These are phyloP conservation scores for Cryoendolithus antarcticus DNA, from an alignment of 2,329 filamentous ascomycete species.

Conservation along the genomic window DNA sequence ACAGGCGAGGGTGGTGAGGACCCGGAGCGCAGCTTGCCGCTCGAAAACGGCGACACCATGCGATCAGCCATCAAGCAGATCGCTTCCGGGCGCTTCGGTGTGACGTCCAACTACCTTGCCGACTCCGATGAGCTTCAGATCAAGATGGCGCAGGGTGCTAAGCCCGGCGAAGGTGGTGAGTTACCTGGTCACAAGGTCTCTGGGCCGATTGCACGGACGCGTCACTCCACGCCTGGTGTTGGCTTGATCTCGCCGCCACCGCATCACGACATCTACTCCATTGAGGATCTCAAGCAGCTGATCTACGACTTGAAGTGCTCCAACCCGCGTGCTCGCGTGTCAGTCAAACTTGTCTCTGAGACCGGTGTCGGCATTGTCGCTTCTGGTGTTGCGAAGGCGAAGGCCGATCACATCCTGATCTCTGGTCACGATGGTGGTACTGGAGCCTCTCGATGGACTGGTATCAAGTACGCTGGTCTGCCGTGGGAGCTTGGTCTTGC, in stretches of 20 bases:
- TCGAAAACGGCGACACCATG: slow-evolving; percentile 93
- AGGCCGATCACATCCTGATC: slow-evolving; percentile 92
- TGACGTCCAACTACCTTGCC: slow-evolving; percentile 86
- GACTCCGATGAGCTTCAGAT: slow-evolving; percentile 96
- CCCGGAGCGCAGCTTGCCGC: slow-evolving; percentile 70
- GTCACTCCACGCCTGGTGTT: slow-evolving; percentile 91
- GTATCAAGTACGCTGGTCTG: slow-evolving; percentile 95
- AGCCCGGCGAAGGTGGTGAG: slow-evolving; percentile 95
- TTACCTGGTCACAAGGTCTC: slow-evolving; percentile 95
- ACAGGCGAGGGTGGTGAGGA: slow-evolving; percentile 96
- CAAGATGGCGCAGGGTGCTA: slow-evolving; percentile 98
- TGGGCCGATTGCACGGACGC: slow-evolving; percentile 81
- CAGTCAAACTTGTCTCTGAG: slow-evolving; percentile 95
- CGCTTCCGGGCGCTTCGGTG: slow-evolving; percentile 88
- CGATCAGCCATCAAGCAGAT: slow-evolving; percentile 96
- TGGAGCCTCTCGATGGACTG: slow-evolving; percentile 92
- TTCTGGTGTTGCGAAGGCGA: slow-evolving; percentile 93
- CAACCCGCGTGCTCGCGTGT: slow-evolving; percentile 81
- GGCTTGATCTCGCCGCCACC: slow-evolving; percentile 92
- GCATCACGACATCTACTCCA: slow-evolving; percentile 97
- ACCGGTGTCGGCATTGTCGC: slow-evolving; percentile 96
- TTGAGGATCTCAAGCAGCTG: slow-evolving; percentile 93
- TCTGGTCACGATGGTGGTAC: slow-evolving; percentile 96
- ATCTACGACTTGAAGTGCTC: slow-evolving; percentile 98
- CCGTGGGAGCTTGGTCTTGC: slow-evolving; percentile 95